phyloP scores from a whole-genome alignment of 352 stramenopile genomes.

The Pythium folliculosum region DNA sequence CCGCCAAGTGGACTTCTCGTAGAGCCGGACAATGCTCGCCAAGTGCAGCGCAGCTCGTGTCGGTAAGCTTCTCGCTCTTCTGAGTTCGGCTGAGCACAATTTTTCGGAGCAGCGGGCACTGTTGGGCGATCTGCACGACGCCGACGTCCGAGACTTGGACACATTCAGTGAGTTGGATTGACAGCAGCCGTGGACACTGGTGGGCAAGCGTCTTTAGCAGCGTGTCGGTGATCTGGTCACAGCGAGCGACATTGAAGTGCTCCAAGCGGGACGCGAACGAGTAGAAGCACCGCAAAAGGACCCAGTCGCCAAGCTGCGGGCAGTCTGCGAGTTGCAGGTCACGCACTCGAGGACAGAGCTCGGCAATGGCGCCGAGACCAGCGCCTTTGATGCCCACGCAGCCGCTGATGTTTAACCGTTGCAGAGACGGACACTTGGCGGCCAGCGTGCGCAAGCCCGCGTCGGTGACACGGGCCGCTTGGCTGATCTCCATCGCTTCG shows the following conservation, averaged over 20 bases:
- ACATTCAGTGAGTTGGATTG: conserved; percentile 80
- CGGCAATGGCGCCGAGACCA: conserved; percentile 62
- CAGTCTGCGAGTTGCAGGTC: conserved; percentile 59
- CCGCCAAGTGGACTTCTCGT: conserved; percentile 66
- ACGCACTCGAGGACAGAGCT: conserved; percentile 43
- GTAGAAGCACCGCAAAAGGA: conserved; percentile 69
- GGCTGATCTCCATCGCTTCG: conserved; percentile 57
- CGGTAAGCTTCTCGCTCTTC: conserved; percentile 82
- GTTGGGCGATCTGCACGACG: conserved; percentile 77
- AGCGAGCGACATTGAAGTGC: conserved; percentile 70
- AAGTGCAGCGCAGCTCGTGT: conserved; percentile 85
- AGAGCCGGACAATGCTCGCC: conserved; percentile 60
- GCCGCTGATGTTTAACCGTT: conserved; percentile 51
- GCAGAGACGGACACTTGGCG: conserved; percentile 46
- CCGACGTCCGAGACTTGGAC: conserved; percentile 82
- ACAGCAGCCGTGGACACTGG: conserved; percentile 65
- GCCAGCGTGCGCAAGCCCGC: conserved; percentile 53
- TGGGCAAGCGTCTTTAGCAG: conserved; percentile 81
- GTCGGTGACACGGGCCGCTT: conserved; percentile 53
- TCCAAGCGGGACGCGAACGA: conserved; percentile 44
- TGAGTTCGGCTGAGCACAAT: conserved; percentile 64
- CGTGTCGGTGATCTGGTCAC: conserved; percentile 80
- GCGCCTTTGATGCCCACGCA: conserved; percentile 54
- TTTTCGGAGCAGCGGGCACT: conserved; percentile 70
- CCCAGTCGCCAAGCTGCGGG: conserved; percentile 62